Evolutionary conservation across 352 stramenopile species (phyloP), one percentile per base, ranked within the genome.

Genomic region (Lagenidium giganteum): DNA sequence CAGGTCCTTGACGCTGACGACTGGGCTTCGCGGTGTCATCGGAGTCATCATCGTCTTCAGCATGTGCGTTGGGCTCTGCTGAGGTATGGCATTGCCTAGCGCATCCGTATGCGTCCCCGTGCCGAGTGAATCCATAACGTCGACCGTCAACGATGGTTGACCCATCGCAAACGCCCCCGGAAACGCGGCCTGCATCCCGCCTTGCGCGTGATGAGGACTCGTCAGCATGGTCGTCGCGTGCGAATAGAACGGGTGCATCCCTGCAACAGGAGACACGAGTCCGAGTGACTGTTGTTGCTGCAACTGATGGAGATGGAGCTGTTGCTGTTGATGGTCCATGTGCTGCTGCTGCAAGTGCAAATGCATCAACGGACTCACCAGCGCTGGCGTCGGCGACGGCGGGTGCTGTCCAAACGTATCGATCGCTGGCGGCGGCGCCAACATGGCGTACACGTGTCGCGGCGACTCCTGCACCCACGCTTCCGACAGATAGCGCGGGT

Each of bases 1-100:
- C 32, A 92, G 48, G 31, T 87, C 75, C 46, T 88, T 88, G 25
- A 86, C 73, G 42, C 78, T 83, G 22, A 65, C 41, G 8, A 54
- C 22, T 2, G 58, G 34, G 7, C 35, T 30, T 11, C 58, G 42
- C 0, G 63, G 49, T 4, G 55, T 29, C 30, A 68, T 74, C 3
- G 61, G 61, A 29, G 73, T 58, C 26, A 82, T 52, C 35, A 83
- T 42, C 29, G 70, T 60, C 39, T 76, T 68, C 24, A 74, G 42
- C 28, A 78, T 40, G 20, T 50, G 64, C 9, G 50, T 70, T 0
- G 67, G 61, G 18, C 60, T 83, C 12, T 32, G 65, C 9, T 61
- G 64, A 3, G 63, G 51, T 11, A 42, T 48, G 33, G 57, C 29
- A 51, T 25, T 9, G 43, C 45, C 47, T 1, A 43, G 55, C 6